These are phyloP conservation scores for Aspergillus coremiiformis DNA, from an alignment of 495 filamentous ascomycete species.

Conservation along the genomic window DNA sequence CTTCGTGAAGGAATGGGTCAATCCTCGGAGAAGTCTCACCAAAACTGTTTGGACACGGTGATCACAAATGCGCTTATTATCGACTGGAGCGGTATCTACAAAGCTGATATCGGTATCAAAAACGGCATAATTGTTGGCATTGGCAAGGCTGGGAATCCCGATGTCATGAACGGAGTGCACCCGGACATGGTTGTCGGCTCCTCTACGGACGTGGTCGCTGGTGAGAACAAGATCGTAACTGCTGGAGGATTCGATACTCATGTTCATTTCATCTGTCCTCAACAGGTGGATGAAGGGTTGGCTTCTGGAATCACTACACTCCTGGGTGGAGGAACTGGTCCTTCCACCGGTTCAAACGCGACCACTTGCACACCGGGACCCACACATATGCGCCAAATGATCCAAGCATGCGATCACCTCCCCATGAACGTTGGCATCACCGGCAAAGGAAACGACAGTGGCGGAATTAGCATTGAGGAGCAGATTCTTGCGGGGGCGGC, in stretches of 20 bases:
- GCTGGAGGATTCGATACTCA: slow-evolving; percentile 90
- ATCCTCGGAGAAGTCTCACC: slow-evolving; percentile 64
- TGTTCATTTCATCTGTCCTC: slow-evolving; percentile 95
- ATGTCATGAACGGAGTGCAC: slow-evolving; percentile 88
- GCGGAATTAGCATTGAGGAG: slow-evolving; percentile 62
- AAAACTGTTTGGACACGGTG: slow-evolving; percentile 72
- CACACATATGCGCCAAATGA: slow-evolving; percentile 83
- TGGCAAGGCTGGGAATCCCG: slow-evolving; percentile 94
- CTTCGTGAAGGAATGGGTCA: slow-evolving; percentile 96
- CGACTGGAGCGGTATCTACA: slow-evolving; percentile 90
- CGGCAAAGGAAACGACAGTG: slow-evolving; percentile 90
- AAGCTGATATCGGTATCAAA: slow-evolving; percentile 95
- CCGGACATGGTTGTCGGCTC: slow-evolving; percentile 74
- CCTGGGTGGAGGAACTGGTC: slow-evolving; percentile 90
- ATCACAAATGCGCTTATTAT: slow-evolving; percentile 90
- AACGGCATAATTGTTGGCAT: slow-evolving; percentile 82
- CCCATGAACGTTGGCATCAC: slow-evolving; percentile 93
- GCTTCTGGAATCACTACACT: slow-evolving; percentile 87
- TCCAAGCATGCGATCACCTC: slow-evolving; percentile 79
- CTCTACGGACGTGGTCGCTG: slow-evolving; percentile 94
- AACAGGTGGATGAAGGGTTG: slow-evolving; percentile 82
- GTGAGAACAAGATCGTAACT: slow-evolving; percentile 87
- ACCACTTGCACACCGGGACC: slow-evolving; percentile 91
- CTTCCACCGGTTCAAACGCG: slow-evolving; percentile 87
- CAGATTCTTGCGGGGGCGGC: slow-evolving; percentile 79